Evolutionary conservation across 2,329 filamentous ascomycete genomes (phyloP).

Genomic region (Fusarium phyllophilum): DNA sequence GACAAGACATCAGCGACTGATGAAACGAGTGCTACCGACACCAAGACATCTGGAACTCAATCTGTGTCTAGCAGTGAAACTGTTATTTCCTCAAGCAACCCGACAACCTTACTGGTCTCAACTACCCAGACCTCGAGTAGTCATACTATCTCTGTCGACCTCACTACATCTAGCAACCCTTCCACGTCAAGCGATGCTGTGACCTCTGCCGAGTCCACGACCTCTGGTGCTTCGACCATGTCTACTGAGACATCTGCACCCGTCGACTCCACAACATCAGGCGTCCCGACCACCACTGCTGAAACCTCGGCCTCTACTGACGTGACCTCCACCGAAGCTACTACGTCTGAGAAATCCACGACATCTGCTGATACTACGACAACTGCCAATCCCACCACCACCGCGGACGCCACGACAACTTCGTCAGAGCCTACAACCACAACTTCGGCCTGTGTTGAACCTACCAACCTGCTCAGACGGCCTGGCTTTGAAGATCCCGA

Average conservation of each 20-base stretch:
- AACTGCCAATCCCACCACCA: neutral
- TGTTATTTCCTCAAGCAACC: neutral
- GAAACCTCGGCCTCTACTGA: neutral
- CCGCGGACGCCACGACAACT: neutral
- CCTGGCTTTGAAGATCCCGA: neutral
- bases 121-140: neutral
- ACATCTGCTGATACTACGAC: neutral
- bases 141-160: neutral
- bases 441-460: conserved; percentile 2
- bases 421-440: conserved; percentile 7
- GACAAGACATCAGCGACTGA: neutral
- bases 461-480: neutral
- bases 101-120: neutral
- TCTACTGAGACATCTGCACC: neutral
- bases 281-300: neutral
- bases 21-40: neutral
- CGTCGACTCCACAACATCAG: neutral
- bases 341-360: fast-evolving
- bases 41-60: neutral
- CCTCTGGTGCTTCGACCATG: neutral
- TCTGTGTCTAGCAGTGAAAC: neutral
- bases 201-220: neutral
- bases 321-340: neutral
- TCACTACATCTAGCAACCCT: neutral
- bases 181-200: neutral